Base-by-base conservation (phyloP, 1,284 basidiomycete species). In the Trichosporon sp. region DNA sequence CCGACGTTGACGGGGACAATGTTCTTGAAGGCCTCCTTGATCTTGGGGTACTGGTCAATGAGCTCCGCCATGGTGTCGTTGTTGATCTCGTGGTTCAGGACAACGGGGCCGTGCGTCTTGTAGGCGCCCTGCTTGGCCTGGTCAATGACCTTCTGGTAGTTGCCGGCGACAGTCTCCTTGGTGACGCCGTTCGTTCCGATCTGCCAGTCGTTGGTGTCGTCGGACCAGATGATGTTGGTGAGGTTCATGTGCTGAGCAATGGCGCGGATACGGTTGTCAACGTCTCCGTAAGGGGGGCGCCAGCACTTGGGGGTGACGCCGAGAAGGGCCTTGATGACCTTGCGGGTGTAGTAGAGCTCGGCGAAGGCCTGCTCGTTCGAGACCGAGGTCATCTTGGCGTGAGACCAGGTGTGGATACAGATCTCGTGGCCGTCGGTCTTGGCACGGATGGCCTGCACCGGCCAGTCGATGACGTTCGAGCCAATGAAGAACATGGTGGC, bases 391-490 rank as follows among this genome's bases (percentile, higher is more conserved):
- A 86, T 84, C 77, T 84, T 84, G 74, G 77, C 79, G 73, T 86
- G 85, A 12, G 79, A 81, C 85, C 85, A 86, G 47, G 83, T 84
- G 75, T 84, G 83, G 31, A 83, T 74, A 66, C 81, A 82, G 66
- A 85, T 80, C 71, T 85, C 75, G 73, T 85, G 84, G 9, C 82
- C 84, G 62, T 85, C 84, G 2, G 75, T 73, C 15, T 81, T 65
- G 64, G 81, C 86, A 42, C 86, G 80, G 71, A 85, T 81, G 15
- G 85, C 86, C 76, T 87, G 84, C 9, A 85, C 75, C 6, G 86
- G 86, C 85, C 85, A 86, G 75, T 86, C 82, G 64, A 85, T 74
- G 29, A 87, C 85, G 76, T 87, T 87, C 44, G 84, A 84, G 5
- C 86, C 85, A 64, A 82, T 82, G 75, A 78, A 83, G 75, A 79